Evolutionary conservation across 306 rosid genomes (phyloP).

Genomic region (Dryas alaskensis): DNA sequence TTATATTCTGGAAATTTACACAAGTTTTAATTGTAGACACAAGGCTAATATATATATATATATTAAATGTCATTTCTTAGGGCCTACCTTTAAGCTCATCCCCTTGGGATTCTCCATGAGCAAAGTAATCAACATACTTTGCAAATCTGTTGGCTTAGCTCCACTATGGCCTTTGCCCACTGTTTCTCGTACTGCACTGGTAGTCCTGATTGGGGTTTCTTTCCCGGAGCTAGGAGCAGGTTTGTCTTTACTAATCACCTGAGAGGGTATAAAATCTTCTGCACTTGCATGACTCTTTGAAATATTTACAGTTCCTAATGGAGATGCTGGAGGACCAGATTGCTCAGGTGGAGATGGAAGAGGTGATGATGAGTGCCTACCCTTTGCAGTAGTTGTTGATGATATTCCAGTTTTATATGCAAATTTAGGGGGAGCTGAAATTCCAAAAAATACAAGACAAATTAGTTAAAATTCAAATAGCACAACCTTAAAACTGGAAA

Average conservation of each 20-base stretch:
- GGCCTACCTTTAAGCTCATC: slow-evolving; percentile 66
- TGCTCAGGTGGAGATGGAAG: slow-evolving; percentile 71
- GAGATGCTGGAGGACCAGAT: slow-evolving; percentile 60
- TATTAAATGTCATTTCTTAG: neutral
- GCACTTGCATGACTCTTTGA: slow-evolving; percentile 39
- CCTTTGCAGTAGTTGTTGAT: slow-evolving; percentile 55
- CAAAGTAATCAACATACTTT: slow-evolving; percentile 58
- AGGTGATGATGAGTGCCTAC: slow-evolving; percentile 65
- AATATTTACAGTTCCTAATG: slow-evolving; percentile 49
- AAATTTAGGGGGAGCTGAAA: slow-evolving; percentile 60
- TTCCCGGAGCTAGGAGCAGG: slow-evolving; percentile 49
- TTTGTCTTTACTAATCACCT: slow-evolving; percentile 52
- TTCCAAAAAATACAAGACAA: slow-evolving; percentile 32
- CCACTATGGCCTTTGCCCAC: slow-evolving; percentile 57
- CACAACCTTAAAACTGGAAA: neutral
- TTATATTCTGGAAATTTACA: no score
- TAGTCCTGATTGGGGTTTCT: slow-evolving; percentile 46
- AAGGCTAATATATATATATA: neutral
- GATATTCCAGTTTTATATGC: slow-evolving; percentile 51
- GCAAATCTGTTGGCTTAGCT: slow-evolving; percentile 67
- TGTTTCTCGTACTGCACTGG: slow-evolving; percentile 41
- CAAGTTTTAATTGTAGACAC: neutral
- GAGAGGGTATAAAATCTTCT: slow-evolving; percentile 57
- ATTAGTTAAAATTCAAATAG: slow-evolving; percentile 10
- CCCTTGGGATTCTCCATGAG: slow-evolving; percentile 82